Percentiles rank a stretch among this genome's conserved stretches.
Evolutionary conservation across 352 stramenopile genomes (phyloP).

Genomic region (Phytophthora hibernalis): DNA sequence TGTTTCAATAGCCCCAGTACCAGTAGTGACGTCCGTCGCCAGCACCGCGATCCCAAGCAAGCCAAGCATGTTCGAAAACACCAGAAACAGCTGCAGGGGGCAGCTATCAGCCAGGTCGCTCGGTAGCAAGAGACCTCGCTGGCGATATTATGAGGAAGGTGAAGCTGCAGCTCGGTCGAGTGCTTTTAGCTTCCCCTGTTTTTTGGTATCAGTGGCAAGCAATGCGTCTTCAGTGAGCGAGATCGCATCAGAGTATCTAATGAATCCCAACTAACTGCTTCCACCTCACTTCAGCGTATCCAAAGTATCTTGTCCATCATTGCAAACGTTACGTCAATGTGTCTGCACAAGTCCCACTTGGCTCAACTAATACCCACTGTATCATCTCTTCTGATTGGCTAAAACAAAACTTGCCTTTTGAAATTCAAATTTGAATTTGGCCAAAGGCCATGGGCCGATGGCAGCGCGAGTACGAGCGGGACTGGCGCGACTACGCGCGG

Average conservation of each 20-base stretch:
- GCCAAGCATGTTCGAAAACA: slow-evolving; percentile 18
- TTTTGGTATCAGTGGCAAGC: slow-evolving; percentile 32
- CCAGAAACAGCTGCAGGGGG: slow-evolving; percentile 22
- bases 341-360: neutral
- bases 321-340: no score
- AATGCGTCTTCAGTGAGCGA: slow-evolving; percentile 17
- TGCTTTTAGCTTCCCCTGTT: slow-evolving; percentile 11
- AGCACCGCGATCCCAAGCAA: slow-evolving; percentile 14
- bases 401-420: slow-evolving; percentile 14
- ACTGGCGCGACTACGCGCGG: slow-evolving; percentile 58
- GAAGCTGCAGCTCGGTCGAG: slow-evolving; percentile 11
- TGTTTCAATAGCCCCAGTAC: slow-evolving; percentile 48
- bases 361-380: no score
- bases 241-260: slow-evolving; percentile 34
- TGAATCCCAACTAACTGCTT: slow-evolving; percentile 29
- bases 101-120: slow-evolving; percentile 1
- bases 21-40: slow-evolving; percentile 38
- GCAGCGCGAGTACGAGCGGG: slow-evolving; percentile 71
- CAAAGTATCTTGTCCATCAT: no score
- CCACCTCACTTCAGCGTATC: no score
- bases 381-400: slow-evolving; percentile 18
- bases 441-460: slow-evolving; percentile 33
- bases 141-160: slow-evolving; percentile 30
- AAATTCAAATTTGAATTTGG: slow-evolving; percentile 37
- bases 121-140: slow-evolving; percentile 14